phyloP scores from a whole-genome alignment of 2,329 filamentous ascomycete genomes.

The Neocucurbitaria cava region DNA sequence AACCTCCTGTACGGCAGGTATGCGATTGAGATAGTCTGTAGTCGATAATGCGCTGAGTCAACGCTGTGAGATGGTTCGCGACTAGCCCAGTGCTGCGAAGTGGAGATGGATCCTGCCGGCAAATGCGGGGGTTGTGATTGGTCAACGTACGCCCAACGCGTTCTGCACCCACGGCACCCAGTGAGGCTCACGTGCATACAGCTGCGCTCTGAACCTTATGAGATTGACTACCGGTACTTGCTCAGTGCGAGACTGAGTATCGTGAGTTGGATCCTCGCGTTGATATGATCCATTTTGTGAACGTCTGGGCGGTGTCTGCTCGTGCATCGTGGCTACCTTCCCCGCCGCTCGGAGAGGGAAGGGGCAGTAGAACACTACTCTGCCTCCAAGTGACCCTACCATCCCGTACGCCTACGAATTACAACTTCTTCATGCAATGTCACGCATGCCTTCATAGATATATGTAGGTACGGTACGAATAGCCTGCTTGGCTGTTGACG shows the following conservation, averaged over 20 bases:
- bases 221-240: too few relatives aligned
- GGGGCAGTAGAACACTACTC: neutral
- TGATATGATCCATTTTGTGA: too few relatives aligned
- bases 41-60: neutral
- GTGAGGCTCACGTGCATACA: neutral
- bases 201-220: neutral
- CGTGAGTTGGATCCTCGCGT: too few relatives aligned
- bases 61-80: neutral
- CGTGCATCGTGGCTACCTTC: too few relatives aligned
- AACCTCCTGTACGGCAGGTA: neutral
- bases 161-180: neutral
- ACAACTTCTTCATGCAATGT: too few relatives aligned
- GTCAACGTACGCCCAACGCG: neutral
- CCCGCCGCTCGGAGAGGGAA: too few relatives aligned
- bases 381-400: neutral
- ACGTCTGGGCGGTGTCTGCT: too few relatives aligned
- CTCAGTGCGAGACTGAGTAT: too few relatives aligned
- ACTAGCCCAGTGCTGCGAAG: neutral
- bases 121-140: neutral
- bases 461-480: too few relatives aligned
- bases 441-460: too few relatives aligned
- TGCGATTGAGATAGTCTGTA: neutral
- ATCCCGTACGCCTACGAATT: neutral
- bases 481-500: neutral
- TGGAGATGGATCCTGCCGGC: neutral